Conservation (phyloP, 2,329 filamentous ascomycete genomes). For the Alternaria hordeiaustralica region DNA sequence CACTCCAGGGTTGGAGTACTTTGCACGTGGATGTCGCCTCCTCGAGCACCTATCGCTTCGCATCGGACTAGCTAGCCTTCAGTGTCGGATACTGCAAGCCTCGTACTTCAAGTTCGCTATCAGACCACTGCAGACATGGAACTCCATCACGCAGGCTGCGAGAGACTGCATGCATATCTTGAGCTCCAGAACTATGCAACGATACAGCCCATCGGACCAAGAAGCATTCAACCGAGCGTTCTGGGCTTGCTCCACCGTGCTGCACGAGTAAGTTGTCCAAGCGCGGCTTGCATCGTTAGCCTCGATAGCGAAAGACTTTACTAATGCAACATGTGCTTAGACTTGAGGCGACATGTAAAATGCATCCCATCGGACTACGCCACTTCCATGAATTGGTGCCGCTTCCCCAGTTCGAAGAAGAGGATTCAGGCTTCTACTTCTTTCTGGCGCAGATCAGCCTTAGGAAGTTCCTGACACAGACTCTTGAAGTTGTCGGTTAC, state of each 20-base stretch:
- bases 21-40: constrained; percentile 28
- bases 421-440: constrained; percentile 36
- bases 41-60: constrained; percentile 28
- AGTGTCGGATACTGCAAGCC: constrained; percentile 35
- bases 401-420: constrained; percentile 33
- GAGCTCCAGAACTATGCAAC: constrained; percentile 23
- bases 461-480: constrained; percentile 35
- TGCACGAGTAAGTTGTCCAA: constrained; percentile 23
- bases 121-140: constrained; percentile 33
- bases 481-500: constrained; percentile 38
- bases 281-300: not conserved
- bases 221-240: constrained; percentile 36
- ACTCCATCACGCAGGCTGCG: constrained; percentile 29
- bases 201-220: constrained; percentile 24
- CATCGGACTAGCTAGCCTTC: constrained; percentile 28
- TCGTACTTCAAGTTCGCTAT: constrained; percentile 38
- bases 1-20: constrained; percentile 33
- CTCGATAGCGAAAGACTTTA: not conserved
- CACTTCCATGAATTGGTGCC: constrained; percentile 39
- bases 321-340: not conserved
- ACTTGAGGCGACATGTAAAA: constrained; percentile 37
- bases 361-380: constrained; percentile 36
- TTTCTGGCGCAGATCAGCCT: constrained; percentile 38
- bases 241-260: constrained; percentile 33
- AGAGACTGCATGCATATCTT: constrained; percentile 30